These are phyloP conservation scores for Geotrichum cucujoidarum DNA, from an alignment of 1,139 yeast species.

Conservation along the genomic window DNA sequence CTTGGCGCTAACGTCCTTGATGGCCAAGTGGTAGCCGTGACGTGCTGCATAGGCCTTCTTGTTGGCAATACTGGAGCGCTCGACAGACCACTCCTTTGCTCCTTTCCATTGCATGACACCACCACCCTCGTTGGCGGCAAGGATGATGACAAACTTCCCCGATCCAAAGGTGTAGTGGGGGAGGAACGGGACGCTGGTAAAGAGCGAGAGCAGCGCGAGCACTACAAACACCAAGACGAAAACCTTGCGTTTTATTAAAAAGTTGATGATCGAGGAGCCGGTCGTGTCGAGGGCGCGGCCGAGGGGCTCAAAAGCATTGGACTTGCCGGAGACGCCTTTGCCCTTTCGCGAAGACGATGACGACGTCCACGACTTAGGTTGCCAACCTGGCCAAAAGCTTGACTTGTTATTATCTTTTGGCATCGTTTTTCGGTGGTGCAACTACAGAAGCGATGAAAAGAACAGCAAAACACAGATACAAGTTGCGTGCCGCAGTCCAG, in stretches of 20 bases:
- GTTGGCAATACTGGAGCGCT: slow-evolving; percentile 82
- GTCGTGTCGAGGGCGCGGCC: slow-evolving; percentile 2
- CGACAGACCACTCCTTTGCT: slow-evolving; percentile 97
- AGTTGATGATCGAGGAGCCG: slow-evolving; percentile 6
- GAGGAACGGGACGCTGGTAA: slow-evolving; percentile 39
- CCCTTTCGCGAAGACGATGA: slow-evolving; percentile 15
- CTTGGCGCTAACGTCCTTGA: slow-evolving; percentile 84
- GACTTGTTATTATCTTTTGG: slow-evolving; percentile 16
- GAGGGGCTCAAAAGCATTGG: background rate
- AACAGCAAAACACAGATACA: too few species aligned
- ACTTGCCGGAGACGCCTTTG: slow-evolving; percentile 10
- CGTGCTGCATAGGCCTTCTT: slow-evolving; percentile 80
- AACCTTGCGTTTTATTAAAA: slow-evolving; percentile 25
- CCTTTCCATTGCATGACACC: slow-evolving; percentile 97
- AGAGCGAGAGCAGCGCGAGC: slow-evolving; percentile 33
- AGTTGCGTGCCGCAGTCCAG: background rate
- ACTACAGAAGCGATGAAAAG: too few species aligned
- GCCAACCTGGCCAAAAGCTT: slow-evolving; percentile 12
- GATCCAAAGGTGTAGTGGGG: slow-evolving; percentile 38
- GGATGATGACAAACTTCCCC: slow-evolving; percentile 70
- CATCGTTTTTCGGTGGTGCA: too few species aligned
- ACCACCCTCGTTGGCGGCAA: slow-evolving; percentile 97
- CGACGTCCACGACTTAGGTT: slow-evolving; percentile 9
- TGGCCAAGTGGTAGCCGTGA: slow-evolving; percentile 85
- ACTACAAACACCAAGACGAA: slow-evolving; percentile 30